Conservation (phyloP, 225 moss, liverwort and hornwort species). For the Sphagnum contortum region DNA sequence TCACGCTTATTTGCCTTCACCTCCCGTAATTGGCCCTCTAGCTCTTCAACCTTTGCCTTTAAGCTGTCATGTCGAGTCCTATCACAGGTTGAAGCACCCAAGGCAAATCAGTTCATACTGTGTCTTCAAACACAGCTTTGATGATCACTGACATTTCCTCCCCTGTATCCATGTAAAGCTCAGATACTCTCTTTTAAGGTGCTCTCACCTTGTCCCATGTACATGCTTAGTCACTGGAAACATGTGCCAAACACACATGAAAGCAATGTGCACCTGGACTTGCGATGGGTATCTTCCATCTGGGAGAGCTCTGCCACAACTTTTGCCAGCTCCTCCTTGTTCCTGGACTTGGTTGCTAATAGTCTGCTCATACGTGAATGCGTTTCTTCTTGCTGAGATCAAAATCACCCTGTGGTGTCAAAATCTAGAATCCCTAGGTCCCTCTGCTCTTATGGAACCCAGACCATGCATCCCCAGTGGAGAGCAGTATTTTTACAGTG, state of each 20-base stretch:
- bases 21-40: constrained; percentile 86
- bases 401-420: neutral
- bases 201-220: too few species aligned
- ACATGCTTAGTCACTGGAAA: too few species aligned
- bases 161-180: too few species aligned
- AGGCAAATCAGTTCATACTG: too few species aligned
- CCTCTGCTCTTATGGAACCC: too few species aligned
- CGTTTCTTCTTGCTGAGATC: constrained; percentile 55
- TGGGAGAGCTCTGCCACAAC: constrained; percentile 60
- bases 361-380: constrained; percentile 65
- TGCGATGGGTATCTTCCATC: constrained; percentile 93
- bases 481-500: too few species aligned
- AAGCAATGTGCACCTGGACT: constrained; percentile 55
- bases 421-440: too few species aligned
- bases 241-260: neutral
- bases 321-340: constrained; percentile 56
- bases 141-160: too few species aligned
- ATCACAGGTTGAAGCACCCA: neutral
- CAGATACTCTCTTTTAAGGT: too few species aligned
- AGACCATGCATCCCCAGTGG: too few species aligned
- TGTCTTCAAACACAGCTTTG: too few species aligned
- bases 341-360: constrained; percentile 53
- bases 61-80: constrained; percentile 88
- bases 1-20: constrained; percentile 95
- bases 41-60: constrained; percentile 81